Percentiles rank a stretch among this genome's conserved stretches.
These are phyloP conservation scores for Plantago elongata DNA, from an alignment of 257 asterid genomes.

Conservation along the genomic window DNA sequence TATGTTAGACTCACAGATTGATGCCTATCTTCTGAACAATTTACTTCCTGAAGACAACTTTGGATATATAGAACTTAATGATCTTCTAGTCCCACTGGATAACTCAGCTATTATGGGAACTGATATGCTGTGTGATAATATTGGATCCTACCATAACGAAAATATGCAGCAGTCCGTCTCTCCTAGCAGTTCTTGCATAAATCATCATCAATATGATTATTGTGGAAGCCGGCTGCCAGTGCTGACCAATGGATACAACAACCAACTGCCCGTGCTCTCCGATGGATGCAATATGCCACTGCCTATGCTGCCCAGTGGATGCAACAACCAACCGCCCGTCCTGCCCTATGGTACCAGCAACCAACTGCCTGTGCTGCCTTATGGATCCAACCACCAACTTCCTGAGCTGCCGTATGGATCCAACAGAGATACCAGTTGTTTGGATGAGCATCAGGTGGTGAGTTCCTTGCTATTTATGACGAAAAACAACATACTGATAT, in stretches of 20 bases:
- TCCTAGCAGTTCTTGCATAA: slow-evolving; percentile 21
- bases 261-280: too few species aligned
- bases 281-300: too few species aligned
- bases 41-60: slow-evolving; percentile 25
- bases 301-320: too few species aligned
- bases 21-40: slow-evolving; percentile 17
- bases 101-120: slow-evolving; percentile 24
- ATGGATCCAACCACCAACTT: slow-evolving; percentile 8
- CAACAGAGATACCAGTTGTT: slow-evolving; percentile 13
- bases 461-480: slow-evolving; percentile 4
- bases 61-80: slow-evolving; percentile 54
- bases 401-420: slow-evolving; percentile 21
- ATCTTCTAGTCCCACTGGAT: slow-evolving; percentile 50
- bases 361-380: slow-evolving; percentile 15
- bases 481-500: neutral
- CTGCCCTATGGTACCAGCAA: too few species aligned
- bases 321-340: too few species aligned
- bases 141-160: slow-evolving; percentile 24
- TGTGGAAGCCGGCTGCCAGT: slow-evolving; percentile 16
- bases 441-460: slow-evolving; percentile 30
- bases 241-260: too few species aligned
- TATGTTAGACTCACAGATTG: neutral
- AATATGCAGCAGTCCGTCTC: slow-evolving; percentile 16
- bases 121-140: slow-evolving; percentile 21
- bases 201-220: slow-evolving; percentile 20